Percentiles rank a stretch among this genome's conserved stretches.
phyloP scores from a whole-genome alignment of 1,139 yeast species.

The Meyerozyma guilliermondii region DNA sequence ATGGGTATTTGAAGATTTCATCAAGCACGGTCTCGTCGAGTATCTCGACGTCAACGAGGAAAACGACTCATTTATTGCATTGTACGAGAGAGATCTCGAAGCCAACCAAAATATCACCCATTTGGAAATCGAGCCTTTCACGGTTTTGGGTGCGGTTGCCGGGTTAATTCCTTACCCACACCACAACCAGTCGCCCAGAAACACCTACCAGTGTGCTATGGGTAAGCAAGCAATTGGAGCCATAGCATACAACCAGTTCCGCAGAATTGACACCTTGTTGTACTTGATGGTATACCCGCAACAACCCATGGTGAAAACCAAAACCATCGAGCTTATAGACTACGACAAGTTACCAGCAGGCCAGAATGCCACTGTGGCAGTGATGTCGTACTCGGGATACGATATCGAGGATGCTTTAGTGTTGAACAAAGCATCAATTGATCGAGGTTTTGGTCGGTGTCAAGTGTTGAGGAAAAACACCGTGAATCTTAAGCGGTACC shows the following conservation, averaged over 20 bases:
- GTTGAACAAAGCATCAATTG: constrained; percentile 85
- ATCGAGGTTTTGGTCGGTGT: constrained; percentile 97
- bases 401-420: constrained; percentile 99
- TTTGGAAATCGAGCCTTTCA: constrained; percentile 93
- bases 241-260: constrained; percentile 92
- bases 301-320: constrained; percentile 98
- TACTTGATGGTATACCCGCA: constrained; percentile 97
- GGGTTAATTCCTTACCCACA: constrained; percentile 99
- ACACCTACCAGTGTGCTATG: constrained; percentile 99
- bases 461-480: constrained; percentile 95
- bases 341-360: constrained; percentile 98
- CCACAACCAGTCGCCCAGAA: constrained; percentile 97
- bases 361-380: constrained; percentile 97
- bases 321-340: constrained; percentile 90
- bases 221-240: constrained; percentile 99
- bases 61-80: constrained; percentile 88
- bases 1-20: constrained; percentile 85
- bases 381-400: constrained; percentile 97
- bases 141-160: constrained; percentile 96
- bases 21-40: constrained; percentile 83
- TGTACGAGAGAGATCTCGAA: constrained; percentile 61
- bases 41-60: constrained; percentile 97
- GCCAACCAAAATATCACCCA: constrained; percentile 55
- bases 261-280: constrained; percentile 89
- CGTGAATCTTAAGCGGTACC: constrained; percentile 80